Conservation (phyloP, 2,329 filamentous ascomycete species). For the Akanthomyces uredinophilus region DNA sequence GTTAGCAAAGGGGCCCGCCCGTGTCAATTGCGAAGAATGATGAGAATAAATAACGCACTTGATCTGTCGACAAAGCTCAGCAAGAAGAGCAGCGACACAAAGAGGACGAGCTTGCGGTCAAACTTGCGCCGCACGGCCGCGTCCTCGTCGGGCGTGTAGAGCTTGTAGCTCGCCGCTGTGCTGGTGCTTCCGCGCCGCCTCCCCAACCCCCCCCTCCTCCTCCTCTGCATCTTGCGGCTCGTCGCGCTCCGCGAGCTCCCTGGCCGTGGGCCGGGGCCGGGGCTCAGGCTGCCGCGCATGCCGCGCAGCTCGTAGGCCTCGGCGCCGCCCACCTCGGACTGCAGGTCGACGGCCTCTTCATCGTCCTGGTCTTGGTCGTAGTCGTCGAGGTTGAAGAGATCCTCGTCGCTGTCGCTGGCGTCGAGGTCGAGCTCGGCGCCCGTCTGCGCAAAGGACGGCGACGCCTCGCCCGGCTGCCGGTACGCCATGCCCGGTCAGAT, state of each 20-base stretch:
- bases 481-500: slow-evolving; percentile 16
- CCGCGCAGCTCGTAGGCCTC: slow-evolving; percentile 31
- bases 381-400: slow-evolving; percentile 15
- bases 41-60: slow-evolving; percentile 49
- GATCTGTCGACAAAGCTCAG: slow-evolving; percentile 81
- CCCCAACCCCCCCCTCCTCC: slow-evolving; percentile 1
- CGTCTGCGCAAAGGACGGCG: slow-evolving; percentile 37
- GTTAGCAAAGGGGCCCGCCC: neutral
- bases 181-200: slow-evolving; percentile 23
- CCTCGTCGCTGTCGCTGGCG: slow-evolving; percentile 28
- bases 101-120: slow-evolving; percentile 71
- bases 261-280: neutral
- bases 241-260: slow-evolving; percentile 13
- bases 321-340: slow-evolving; percentile 25
- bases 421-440: slow-evolving; percentile 33
- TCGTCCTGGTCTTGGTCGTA: slow-evolving; percentile 19
- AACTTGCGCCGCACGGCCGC: slow-evolving; percentile 65
- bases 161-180: slow-evolving; percentile 33
- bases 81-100: slow-evolving; percentile 78
- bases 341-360: slow-evolving; percentile 21
- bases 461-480: slow-evolving; percentile 23
- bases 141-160: slow-evolving; percentile 65
- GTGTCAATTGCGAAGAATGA: too few species aligned
- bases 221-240: neutral
- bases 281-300: slow-evolving; percentile 4